These are phyloP conservation scores for Ajuga reptans DNA, from an alignment of 305 asterid genomes.

Conservation along the genomic window DNA sequence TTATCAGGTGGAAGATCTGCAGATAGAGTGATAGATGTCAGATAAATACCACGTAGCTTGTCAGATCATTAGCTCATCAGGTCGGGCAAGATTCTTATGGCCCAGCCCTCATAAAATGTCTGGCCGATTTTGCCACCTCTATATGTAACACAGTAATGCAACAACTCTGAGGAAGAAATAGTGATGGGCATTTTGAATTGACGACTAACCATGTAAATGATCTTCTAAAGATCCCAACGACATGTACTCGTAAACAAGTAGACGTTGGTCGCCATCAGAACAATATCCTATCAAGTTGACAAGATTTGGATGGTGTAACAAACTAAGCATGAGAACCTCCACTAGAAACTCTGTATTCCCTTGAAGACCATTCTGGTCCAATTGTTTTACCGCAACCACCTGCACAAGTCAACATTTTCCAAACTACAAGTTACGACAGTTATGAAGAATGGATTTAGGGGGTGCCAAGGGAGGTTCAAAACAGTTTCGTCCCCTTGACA, in stretches of 20 bases:
- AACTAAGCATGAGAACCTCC: constrained; percentile 96
- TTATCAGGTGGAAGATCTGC: constrained; percentile 66
- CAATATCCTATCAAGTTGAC: constrained; percentile 92
- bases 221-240: constrained; percentile 88
- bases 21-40: neutral
- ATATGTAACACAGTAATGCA: neutral
- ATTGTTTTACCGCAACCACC: constrained; percentile 90
- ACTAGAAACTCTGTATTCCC: constrained; percentile 84
- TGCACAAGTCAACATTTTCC: constrained; percentile 30
- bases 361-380: constrained; percentile 81
- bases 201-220: constrained; percentile 77
- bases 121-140: too few relatives aligned
- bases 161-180: neutral
- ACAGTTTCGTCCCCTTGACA: too few relatives aligned
- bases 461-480: too few relatives aligned
- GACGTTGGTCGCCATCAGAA: constrained; percentile 89
- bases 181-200: neutral
- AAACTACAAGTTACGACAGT: constrained; percentile 5
- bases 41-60: neutral
- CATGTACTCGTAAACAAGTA: constrained; percentile 85
- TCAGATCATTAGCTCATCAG: too few relatives aligned
- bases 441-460: too few relatives aligned
- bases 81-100: too few relatives aligned
- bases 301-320: constrained; percentile 72
- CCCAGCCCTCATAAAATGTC: too few relatives aligned